A percentile compares a stretch with the other conserved stretches of the same genome.
These are phyloP conservation scores for Fistulinella prunicolor DNA, from an alignment of 768 basidiomycete genomes.

Conservation along the genomic window DNA sequence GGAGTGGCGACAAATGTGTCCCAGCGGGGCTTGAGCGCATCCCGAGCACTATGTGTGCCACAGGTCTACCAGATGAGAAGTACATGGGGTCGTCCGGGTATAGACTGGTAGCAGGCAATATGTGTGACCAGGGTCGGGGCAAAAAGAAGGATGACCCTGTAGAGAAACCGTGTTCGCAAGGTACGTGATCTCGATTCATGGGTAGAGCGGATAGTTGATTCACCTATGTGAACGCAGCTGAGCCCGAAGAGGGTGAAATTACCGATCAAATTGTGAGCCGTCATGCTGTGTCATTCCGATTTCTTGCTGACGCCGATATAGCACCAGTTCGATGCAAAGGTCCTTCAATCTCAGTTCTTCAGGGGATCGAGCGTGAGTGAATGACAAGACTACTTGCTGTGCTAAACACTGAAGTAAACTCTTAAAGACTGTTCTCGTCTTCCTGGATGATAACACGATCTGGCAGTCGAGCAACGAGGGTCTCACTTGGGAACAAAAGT, in stretches of 20 bases:
- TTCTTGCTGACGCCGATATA: conserved; percentile 29
- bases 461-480: conserved; percentile 98
- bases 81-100: conserved; percentile 92
- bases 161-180: conserved; percentile 75
- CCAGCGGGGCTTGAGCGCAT: conserved; percentile 87
- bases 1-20: conserved; percentile 70
- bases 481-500: conserved; percentile 78
- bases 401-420: not conserved
- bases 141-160: conserved; percentile 64
- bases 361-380: conserved; percentile 61
- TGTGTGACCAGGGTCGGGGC: conserved; percentile 62
- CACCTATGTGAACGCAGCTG: conserved; percentile 43
- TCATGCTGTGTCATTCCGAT: not conserved
- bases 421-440: conserved; percentile 74
- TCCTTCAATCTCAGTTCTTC: conserved; percentile 85
- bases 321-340: conserved; percentile 62
- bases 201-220: not conserved
- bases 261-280: conserved; percentile 67
- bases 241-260: conserved; percentile 76
- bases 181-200: conserved; percentile 33
- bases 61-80: conserved; percentile 47
- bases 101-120: conserved; percentile 89
- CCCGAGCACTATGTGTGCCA: conserved; percentile 66
- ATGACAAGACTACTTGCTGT: not conserved
- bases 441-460: conserved; percentile 69